Evolutionary conservation across 1,139 yeast species (phyloP).

Genomic region (Suhomyces kunorum): DNA sequence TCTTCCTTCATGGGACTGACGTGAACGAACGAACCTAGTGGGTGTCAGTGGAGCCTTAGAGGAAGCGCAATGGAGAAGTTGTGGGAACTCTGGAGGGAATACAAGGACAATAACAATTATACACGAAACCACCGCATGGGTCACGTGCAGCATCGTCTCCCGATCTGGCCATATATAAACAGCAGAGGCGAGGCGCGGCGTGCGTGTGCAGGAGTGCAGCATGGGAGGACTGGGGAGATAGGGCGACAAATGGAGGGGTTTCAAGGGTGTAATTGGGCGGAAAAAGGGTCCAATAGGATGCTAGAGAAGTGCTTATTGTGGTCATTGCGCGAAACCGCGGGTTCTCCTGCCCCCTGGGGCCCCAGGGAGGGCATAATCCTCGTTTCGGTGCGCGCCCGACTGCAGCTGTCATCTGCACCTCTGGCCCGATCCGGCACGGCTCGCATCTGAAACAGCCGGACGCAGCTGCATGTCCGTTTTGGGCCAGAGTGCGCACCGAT

Average conservation of each 20-base stretch:
- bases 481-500: background rate
- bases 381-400: too few species aligned
- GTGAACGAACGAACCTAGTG: constrained; percentile 11
- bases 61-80: background rate
- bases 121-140: background rate
- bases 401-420: background rate
- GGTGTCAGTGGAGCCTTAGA: constrained; percentile 8
- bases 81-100: background rate
- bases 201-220: background rate
- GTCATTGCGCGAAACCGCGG: too few species aligned
- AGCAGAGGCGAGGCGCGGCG: background rate
- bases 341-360: too few species aligned
- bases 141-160: constrained; percentile 2
- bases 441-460: constrained; percentile 1
- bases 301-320: too few species aligned
- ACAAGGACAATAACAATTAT: constrained; percentile 1
- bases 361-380: too few species aligned
- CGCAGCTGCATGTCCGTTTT: background rate
- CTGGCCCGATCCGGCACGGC: background rate
- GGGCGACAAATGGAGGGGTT: background rate
- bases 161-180: constrained; percentile 4
- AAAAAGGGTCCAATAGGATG: too few species aligned
- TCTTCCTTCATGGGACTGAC: constrained; percentile 13
- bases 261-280: background rate
- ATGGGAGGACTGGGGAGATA: background rate